These are phyloP conservation scores for Populus hybrid DNA, from an alignment of 441 rosid species.

Conservation along the genomic window DNA sequence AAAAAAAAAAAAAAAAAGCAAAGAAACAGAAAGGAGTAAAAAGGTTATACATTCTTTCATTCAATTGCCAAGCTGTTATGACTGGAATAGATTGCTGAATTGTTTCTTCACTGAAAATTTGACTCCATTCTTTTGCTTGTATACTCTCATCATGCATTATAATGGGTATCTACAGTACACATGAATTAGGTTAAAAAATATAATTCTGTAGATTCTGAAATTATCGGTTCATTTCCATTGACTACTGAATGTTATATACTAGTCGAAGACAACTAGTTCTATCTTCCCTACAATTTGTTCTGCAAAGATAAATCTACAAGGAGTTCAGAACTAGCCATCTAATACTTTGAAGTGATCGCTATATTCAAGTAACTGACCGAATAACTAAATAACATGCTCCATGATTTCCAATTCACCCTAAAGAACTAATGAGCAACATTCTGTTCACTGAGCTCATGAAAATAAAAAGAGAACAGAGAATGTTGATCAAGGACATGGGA, in stretches of 20 bases:
- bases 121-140: slow-evolving; percentile 65
- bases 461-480: neutral
- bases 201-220: neutral
- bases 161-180: slow-evolving; percentile 54
- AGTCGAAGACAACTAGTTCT: neutral
- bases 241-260: neutral
- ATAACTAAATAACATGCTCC: neutral
- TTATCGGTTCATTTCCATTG: neutral
- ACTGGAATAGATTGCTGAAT: slow-evolving; percentile 65
- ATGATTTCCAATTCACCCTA: neutral
- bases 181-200: neutral
- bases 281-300: neutral
- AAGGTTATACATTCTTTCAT: slow-evolving; percentile 65
- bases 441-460: neutral
- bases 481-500: neutral
- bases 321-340: neutral
- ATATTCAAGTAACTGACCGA: neutral
- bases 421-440: neutral
- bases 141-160: slow-evolving; percentile 56
- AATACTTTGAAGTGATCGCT: neutral
- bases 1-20: slow-evolving; percentile 6
- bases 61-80: slow-evolving; percentile 67
- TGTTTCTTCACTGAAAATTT: slow-evolving; percentile 69
- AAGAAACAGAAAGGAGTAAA: neutral
- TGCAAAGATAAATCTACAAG: neutral